Evolutionary conservation across 179 eudicot species (phyloP).

Genomic region (Beta macrorhiza): DNA sequence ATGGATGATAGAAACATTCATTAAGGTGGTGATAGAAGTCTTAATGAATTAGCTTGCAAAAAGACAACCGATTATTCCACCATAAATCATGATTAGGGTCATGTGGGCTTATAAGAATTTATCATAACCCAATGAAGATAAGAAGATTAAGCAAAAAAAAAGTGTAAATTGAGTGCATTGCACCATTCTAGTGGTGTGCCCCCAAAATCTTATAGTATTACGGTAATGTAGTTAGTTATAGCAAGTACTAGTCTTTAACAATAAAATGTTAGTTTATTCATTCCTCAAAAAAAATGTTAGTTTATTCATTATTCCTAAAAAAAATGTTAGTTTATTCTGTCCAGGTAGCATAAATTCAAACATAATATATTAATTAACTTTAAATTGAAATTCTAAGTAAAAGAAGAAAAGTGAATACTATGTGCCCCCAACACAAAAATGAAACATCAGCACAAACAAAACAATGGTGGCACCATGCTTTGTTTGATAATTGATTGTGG

Average conservation of each 20-base stretch:
- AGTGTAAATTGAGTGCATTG: conserved; percentile 17
- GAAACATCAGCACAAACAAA: not conserved
- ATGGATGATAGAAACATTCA: conserved; percentile 14
- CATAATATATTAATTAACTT: not conserved
- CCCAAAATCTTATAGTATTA: conserved; percentile 8
- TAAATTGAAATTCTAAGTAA: not conserved
- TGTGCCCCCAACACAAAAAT: not conserved
- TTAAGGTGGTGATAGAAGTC: conserved; percentile 11
- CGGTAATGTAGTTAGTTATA: conserved; percentile 2
- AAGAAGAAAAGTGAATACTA: not conserved
- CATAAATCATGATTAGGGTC: conserved; percentile 12
- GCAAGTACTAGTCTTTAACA: conserved; percentile 8
- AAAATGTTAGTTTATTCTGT: not conserved
- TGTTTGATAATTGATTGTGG: not conserved
- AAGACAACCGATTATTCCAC: not conserved
- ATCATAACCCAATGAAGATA: conserved; percentile 26
- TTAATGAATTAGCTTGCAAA: not conserved
- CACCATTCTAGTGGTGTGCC: conserved; percentile 27
- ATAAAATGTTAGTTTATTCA: conserved; percentile 9
- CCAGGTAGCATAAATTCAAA: not conserved
- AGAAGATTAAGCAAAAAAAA: not conserved
- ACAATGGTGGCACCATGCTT: not conserved
- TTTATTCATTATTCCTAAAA: not conserved
- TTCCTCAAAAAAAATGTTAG: not conserved
- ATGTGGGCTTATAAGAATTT: conserved; percentile 2